A percentile compares a stretch with the other conserved stretches of the same genome.
phyloP scores from a whole-genome alignment of 441 rosid species.

The Euphorbia corollata region DNA sequence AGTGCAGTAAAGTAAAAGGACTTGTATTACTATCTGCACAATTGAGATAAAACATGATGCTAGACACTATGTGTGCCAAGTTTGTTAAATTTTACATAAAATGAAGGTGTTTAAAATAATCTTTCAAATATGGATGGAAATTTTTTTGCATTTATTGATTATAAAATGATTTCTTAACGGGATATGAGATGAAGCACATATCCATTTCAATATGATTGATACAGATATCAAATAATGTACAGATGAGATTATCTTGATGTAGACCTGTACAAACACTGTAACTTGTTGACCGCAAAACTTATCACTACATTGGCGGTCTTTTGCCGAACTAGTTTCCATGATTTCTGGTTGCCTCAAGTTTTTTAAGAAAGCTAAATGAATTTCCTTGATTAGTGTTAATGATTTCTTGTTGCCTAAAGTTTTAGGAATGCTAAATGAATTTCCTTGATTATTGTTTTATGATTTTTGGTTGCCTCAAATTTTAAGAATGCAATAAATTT shows the following conservation, averaged over 20 bases:
- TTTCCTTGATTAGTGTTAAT: no score
- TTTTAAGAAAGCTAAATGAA: no score
- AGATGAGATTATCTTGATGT: not conserved
- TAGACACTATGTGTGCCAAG: not conserved
- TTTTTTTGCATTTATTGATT: not conserved
- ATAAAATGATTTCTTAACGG: not conserved
- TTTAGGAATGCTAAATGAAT: no score
- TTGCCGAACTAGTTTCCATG: not conserved
- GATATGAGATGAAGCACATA: not conserved
- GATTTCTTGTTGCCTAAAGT: no score
- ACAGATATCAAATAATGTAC: not conserved
- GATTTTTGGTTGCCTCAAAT: not conserved
- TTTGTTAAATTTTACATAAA: not conserved
- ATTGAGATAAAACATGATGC: not conserved
- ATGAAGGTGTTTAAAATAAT: not conserved
- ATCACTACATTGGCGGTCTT: not conserved
- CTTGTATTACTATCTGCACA: not conserved
- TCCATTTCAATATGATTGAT: constrained; percentile 7
- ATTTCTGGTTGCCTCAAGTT: not conserved
- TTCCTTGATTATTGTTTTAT: not conserved
- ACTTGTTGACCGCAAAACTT: not conserved
- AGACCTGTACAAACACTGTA: not conserved
- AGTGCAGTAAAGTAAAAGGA: constrained; percentile 9
- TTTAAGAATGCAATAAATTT: not conserved
- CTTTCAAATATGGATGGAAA: not conserved